Evolutionary conservation across 2,329 filamentous ascomycete genomes (phyloP).

Genomic region (Magnaporthiopsis incrustans): DNA sequence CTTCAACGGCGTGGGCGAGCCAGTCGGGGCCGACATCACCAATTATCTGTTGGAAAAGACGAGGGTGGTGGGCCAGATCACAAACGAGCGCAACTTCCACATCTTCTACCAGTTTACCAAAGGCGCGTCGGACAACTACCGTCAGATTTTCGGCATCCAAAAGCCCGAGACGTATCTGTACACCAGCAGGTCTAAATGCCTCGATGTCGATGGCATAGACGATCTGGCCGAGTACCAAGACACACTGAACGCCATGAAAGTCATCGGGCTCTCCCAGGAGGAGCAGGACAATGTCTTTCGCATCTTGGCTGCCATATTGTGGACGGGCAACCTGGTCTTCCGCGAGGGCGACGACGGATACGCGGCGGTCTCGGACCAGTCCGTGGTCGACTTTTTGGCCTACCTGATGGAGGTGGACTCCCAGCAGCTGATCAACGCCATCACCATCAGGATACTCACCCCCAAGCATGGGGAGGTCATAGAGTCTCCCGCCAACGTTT

Average conservation of each 20-base stretch:
- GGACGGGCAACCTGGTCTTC: conserved; percentile 93
- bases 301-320: conserved; percentile 84
- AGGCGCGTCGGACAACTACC: conserved; percentile 78
- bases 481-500: conserved; percentile 72
- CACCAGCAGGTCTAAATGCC: conserved; percentile 88
- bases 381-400: conserved; percentile 87
- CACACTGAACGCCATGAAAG: conserved; percentile 86
- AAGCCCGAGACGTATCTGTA: conserved; percentile 89
- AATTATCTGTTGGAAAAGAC: conserved; percentile 97
- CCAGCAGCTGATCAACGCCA: conserved; percentile 71
- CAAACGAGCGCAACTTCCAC: conserved; percentile 95
- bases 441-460: conserved; percentile 80
- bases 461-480: conserved; percentile 59
- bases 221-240: conserved; percentile 84
- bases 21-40: conserved; percentile 92
- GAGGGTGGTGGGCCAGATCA: conserved; percentile 89
- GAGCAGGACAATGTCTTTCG: conserved; percentile 97
- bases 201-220: conserved; percentile 89
- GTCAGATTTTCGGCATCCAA: conserved; percentile 83
- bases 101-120: conserved; percentile 99
- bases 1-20: conserved; percentile 87
- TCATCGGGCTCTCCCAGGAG: conserved; percentile 78
- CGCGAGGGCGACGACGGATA: conserved; percentile 83
- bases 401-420: conserved; percentile 87
- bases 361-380: conserved; percentile 77